Evolutionary conservation across 345 rosid species (phyloP), one percentile per base, ranked within the genome.

Genomic region (Theobroma cacao): DNA sequence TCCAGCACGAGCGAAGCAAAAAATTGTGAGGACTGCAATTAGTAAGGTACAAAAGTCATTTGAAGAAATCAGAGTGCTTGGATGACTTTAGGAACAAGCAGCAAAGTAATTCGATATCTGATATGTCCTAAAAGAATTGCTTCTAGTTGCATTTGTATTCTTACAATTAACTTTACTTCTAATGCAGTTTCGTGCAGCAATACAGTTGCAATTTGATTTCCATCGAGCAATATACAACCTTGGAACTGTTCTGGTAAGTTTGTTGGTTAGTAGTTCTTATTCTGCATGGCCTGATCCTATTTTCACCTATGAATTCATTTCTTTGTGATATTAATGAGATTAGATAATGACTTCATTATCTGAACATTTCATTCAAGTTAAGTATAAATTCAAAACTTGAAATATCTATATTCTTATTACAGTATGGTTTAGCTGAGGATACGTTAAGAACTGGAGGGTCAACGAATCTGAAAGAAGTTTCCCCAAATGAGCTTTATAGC

Each of bases 181-280:
- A 52, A 70, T 88, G 88, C 92, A 96, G 99, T 96, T 96, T 64
- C 94, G 98, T 65, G 92, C 98, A 38, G 99, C 98, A 63, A 96
- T 96, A 87, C 90, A 86, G 82, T 84, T 94, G 88, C 99, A 96
- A 63, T 96, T 92, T 82, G 98, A 94, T 85, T 96, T 96, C 82
- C 99, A 94, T 82, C 84, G 99, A 86, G 99, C 95, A 80, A 96
- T 96, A 62, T 92, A 94, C 93, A 94, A 96, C 87, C 98, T 94
- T 26, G 99, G 99, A 85, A 96, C 99, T 79, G 99, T 96, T 78
- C 83, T 96, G 94, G 98, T 92, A 30, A 86, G 92, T 86, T 81
- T 58, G 74, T 79, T 71, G 38, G 47, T 81, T 83, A 58, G n/a
- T 72, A 67, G 31, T 60, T 50, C 5, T 26, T 9, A n/a, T 18